phyloP scores from a whole-genome alignment of 2,329 filamentous ascomycete species.

The Diaporthe australafricana region DNA sequence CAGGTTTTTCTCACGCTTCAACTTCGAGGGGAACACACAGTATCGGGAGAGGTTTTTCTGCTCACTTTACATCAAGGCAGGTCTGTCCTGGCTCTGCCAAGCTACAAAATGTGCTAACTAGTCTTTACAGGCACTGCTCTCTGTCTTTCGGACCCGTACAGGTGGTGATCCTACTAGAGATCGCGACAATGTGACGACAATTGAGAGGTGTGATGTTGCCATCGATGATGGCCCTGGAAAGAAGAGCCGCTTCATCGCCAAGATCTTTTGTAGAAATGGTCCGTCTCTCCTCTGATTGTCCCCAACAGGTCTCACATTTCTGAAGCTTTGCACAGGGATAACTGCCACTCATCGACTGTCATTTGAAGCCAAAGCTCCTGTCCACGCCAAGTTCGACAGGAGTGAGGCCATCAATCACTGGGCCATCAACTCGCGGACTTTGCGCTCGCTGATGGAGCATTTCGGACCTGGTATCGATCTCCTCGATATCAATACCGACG shows the following conservation, averaged over 20 bases:
- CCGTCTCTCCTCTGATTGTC: conserved; percentile 30
- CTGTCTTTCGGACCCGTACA: conserved; percentile 77
- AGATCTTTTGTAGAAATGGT: conserved; percentile 81
- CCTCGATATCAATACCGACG: conserved; percentile 81
- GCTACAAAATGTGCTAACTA: conserved; percentile 10
- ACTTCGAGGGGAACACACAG: conserved; percentile 67
- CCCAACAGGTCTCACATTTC: neutral
- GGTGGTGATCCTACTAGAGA: conserved; percentile 67
- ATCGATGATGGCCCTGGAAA: conserved; percentile 78
- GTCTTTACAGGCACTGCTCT: conserved; percentile 69
- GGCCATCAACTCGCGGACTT: conserved; percentile 76
- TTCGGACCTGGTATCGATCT: conserved; percentile 85
- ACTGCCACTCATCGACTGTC: conserved; percentile 82
- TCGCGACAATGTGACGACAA: conserved; percentile 74
- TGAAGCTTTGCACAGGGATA: conserved; percentile 61
- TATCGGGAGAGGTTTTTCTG: conserved; percentile 76
- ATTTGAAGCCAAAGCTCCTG: conserved; percentile 79
- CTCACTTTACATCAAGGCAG: conserved; percentile 77
- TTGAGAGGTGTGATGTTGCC: conserved; percentile 80
- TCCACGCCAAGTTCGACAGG: conserved; percentile 80
- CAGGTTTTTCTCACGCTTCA: conserved; percentile 80
- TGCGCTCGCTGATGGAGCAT: conserved; percentile 83
- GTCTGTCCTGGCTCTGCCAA: neutral
- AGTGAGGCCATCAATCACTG: conserved; percentile 75
- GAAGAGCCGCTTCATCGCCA: conserved; percentile 80